Evolutionary conservation across 2,329 filamentous ascomycete species (phyloP).

Genomic region (Exophiala viscosa): DNA sequence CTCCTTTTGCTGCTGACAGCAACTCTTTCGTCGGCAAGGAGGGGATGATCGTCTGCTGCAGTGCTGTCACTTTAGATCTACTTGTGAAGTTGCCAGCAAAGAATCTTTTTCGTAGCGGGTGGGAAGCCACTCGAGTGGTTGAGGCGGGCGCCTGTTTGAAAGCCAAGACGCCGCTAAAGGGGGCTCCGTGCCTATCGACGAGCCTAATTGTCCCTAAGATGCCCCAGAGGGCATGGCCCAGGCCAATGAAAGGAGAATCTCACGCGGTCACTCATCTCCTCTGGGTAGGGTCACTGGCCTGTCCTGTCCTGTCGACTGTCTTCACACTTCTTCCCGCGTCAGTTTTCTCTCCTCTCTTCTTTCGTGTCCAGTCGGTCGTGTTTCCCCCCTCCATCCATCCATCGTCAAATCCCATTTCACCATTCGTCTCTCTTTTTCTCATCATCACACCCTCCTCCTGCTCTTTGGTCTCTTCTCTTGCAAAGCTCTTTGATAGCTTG

Average conservation of each 20-base stretch:
- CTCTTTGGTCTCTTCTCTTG: neutral
- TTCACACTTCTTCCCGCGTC: too few species aligned
- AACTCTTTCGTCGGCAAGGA: too few species aligned
- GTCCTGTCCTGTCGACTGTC: too few species aligned
- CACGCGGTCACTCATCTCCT: neutral
- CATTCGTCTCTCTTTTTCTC: neutral
- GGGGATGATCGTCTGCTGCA: too few species aligned
- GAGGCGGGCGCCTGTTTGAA: neutral
- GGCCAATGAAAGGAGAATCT: neutral
- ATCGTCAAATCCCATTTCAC: too few species aligned
- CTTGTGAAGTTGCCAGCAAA: neutral
- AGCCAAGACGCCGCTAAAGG: neutral
- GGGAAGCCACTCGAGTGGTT: neutral
- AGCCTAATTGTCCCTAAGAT: neutral
- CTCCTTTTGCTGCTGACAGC: too few species aligned
- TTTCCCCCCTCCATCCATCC: neutral
- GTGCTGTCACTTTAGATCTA: slow-evolving; percentile 3
- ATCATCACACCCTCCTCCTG: neutral
- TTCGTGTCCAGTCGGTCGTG: neutral
- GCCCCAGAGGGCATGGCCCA: neutral
- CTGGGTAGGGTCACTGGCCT: neutral
- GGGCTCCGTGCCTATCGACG: neutral
- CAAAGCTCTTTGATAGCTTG: slow-evolving; percentile 7
- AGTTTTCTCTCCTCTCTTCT: neutral
- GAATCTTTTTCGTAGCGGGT: too few species aligned